These are phyloP conservation scores for Chaetomium tenue DNA, from an alignment of 495 filamentous ascomycete species.

Conservation along the genomic window DNA sequence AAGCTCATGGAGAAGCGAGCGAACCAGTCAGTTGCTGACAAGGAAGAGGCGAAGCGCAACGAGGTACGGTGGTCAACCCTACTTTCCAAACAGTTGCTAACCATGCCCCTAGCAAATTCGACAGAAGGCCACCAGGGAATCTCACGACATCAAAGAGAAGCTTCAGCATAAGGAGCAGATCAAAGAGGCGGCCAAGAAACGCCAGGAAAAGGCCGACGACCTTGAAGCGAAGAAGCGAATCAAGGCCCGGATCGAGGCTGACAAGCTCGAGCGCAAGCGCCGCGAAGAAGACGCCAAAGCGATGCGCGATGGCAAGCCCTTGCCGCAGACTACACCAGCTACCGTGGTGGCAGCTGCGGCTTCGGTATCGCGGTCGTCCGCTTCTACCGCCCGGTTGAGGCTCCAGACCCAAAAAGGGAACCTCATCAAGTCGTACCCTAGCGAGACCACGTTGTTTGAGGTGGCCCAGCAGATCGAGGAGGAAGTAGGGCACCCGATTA, in stretches of 20 bases:
- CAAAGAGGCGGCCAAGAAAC: slow-evolving; percentile 82
- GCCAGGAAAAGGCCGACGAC: slow-evolving; percentile 84
- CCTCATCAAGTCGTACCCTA: slow-evolving; percentile 77
- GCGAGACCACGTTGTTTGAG: slow-evolving; percentile 89
- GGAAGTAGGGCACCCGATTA: slow-evolving; percentile 58
- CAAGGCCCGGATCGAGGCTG: slow-evolving; percentile 86
- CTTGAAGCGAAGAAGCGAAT: slow-evolving; percentile 81
- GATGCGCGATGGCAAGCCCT: slow-evolving; percentile 68
- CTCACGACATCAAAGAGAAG: slow-evolving; percentile 77
- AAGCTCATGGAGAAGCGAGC: slow-evolving; percentile 73
- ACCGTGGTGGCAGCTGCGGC: slow-evolving; percentile 37
- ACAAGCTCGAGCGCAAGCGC: slow-evolving; percentile 78
- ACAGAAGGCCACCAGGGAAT: slow-evolving; percentile 75
- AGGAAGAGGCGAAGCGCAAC: slow-evolving; percentile 82
- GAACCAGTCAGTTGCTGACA: slow-evolving; percentile 68
- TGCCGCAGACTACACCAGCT: slow-evolving; percentile 42
- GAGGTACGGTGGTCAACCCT: slow-evolving; percentile 53
- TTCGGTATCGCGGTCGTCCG: slow-evolving; percentile 36
- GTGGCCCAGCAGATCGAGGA: slow-evolving; percentile 70
- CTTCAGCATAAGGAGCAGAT: slow-evolving; percentile 81
- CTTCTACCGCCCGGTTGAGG: slow-evolving; percentile 69
- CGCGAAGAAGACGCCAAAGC: slow-evolving; percentile 84
- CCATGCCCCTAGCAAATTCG: slow-evolving; percentile 66
- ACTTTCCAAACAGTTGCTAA: slow-evolving; percentile 19
- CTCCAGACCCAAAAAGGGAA: slow-evolving; percentile 74